Evolutionary conservation across 225 moss, liverwort and hornwort genomes (phyloP).

Genomic region (Antitrichia curtipendula): DNA sequence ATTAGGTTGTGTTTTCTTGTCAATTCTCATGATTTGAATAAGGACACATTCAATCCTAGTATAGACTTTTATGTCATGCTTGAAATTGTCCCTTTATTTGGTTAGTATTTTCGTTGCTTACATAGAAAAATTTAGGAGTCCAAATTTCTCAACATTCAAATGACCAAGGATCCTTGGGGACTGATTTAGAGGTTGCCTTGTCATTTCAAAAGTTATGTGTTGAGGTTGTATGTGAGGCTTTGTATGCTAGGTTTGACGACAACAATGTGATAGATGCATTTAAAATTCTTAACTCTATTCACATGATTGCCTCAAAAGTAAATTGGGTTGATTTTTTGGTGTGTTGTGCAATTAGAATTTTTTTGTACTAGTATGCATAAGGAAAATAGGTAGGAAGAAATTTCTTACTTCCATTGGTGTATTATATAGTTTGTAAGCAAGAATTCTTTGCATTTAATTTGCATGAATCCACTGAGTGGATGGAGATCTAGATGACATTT

Average conservation of each 20-base stretch:
- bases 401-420: too few species aligned
- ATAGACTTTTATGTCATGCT: rapidly evolving
- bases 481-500: neutral
- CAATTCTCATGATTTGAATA: neutral
- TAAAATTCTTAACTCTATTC: too few species aligned
- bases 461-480: rapidly evolving
- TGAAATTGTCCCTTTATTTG: too few species aligned
- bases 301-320: neutral
- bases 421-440: too few species aligned
- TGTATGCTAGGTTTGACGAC: neutral
- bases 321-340: neutral
- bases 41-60: neutral
- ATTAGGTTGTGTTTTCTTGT: neutral
- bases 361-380: rapidly evolving
- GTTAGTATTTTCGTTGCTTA: too few species aligned
- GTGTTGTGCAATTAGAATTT: neutral
- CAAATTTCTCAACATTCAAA: neutral
- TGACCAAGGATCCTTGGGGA: neutral
- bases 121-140: too few species aligned
- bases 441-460: neutral
- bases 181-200: neutral
- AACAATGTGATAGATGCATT: neutral
- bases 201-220: neutral
- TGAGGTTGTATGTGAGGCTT: neutral
- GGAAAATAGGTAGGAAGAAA: neutral